Base-by-base conservation (phyloP, 73 alveolate genomes). In the Urostyla sp. region DNA sequence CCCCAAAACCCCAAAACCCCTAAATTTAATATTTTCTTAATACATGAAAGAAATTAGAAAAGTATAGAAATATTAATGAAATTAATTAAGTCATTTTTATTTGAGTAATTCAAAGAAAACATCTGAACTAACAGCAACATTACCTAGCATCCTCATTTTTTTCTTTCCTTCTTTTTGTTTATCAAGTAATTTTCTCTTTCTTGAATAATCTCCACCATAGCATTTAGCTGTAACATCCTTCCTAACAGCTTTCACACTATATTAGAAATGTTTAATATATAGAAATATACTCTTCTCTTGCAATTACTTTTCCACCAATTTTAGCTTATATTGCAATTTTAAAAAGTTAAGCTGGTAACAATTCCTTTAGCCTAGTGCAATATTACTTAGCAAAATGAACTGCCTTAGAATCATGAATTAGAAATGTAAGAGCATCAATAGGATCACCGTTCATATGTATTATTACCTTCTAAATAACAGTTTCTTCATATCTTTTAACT, bases 171-270 rank as follows among this genome's bases (percentile, higher is more conserved):
- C 89, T 55, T 93, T 93, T 67, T 93, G 88, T 72, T 86, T 91
- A 28, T 94, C 98, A 55, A 94, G 75, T 67, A 94, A 83, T 67
- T 94, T 94, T 60, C 75, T 83, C 80, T 90, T 95, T 54, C 98
- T 90, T 26, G 98, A 66, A 28, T 77, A 83, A 67, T 95, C 98
- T 4, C 99, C 98, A 15, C 98, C 96, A 85, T 95, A 93, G 66
- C 95, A 87, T 55, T 94, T 94, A 28, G 97, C 97, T 30, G 92
- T 20, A 38, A 91, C 97, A 67, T 91, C 90, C 56, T 83, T 83
- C 53, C 91, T 53, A 54, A 80, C 57, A 5, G 92, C 91, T 76
- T 84, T 52, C 66, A 81, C 21, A 85, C 95, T 50, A 84, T 75
- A 45, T 81, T 27, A 55, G 8, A 26, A 13, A 27, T 27, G 31